Conservation (phyloP, 768 basidiomycete genomes). For the Crepidotus variabilis region DNA sequence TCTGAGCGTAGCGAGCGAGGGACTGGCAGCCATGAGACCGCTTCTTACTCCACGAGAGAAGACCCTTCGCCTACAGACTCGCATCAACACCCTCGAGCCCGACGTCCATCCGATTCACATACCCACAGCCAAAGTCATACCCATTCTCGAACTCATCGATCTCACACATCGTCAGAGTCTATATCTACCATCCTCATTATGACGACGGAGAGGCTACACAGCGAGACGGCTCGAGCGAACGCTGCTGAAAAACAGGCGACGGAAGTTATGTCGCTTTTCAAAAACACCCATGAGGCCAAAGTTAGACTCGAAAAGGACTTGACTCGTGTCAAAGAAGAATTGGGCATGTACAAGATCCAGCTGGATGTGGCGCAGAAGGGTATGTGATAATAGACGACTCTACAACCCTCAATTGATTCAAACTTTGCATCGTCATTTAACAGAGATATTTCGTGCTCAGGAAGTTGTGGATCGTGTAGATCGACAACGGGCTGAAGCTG, state of each 20-base stretch:
- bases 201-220: conserved; percentile 22
- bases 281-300: conserved; percentile 27
- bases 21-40: background rate
- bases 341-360: conserved; percentile 54
- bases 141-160: conserved; percentile 4
- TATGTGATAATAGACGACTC: conserved; percentile 10
- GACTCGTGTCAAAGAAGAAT: conserved; percentile 37
- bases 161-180: conserved; percentile 12
- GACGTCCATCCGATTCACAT: conserved; percentile 13
- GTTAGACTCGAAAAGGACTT: conserved; percentile 26
- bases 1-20: background rate
- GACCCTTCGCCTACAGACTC: background rate
- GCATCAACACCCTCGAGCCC: background rate
- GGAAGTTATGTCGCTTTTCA: conserved; percentile 29
- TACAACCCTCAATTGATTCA: background rate
- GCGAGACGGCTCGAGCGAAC: conserved; percentile 36
- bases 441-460: conserved; percentile 54
- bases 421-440: background rate
- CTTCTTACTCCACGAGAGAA: background rate
- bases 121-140: conserved; percentile 6
- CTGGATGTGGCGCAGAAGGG: conserved; percentile 53
- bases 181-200: conserved; percentile 17
- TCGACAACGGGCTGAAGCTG: conserved; percentile 44
- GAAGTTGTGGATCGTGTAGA: conserved; percentile 46
- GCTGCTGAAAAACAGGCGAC: conserved; percentile 29